A percentile compares a stretch with the other conserved stretches of the same genome.
Evolutionary conservation across 179 eudicot genomes (phyloP).

Genomic region (Amaranthus tricolor): DNA sequence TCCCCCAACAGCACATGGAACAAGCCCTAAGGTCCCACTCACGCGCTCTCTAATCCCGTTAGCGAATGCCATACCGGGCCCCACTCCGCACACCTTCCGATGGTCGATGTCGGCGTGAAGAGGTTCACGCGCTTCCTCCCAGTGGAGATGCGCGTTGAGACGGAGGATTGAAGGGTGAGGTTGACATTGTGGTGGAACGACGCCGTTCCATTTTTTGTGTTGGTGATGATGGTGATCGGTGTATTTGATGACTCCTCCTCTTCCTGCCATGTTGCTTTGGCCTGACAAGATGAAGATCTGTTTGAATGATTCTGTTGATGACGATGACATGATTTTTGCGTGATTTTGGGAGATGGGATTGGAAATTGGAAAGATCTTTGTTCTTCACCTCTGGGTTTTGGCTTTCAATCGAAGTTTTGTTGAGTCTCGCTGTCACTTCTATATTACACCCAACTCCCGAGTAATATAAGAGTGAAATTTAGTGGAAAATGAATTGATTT

Average conservation of each 20-base stretch:
- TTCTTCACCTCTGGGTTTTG: too few relatives aligned
- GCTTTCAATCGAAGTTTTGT: too few relatives aligned
- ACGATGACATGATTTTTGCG: slow-evolving; percentile 1
- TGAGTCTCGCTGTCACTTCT: too few relatives aligned
- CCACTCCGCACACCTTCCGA: slow-evolving; percentile 71
- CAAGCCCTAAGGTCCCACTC: slow-evolving; percentile 44
- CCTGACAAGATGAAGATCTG: slow-evolving; percentile 84
- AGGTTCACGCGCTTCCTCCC: slow-evolving; percentile 73
- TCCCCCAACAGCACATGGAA: slow-evolving; percentile 91
- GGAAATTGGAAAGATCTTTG: too few relatives aligned
- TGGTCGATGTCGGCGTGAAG: slow-evolving; percentile 79
- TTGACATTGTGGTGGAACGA: slow-evolving; percentile 59
- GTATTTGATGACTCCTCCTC: slow-evolving; percentile 57
- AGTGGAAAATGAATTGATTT: too few relatives aligned
- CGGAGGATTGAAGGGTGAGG: slow-evolving; percentile 66
- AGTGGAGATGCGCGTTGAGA: slow-evolving; percentile 45
- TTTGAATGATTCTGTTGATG: slow-evolving; percentile 13
- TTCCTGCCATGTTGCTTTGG: slow-evolving; percentile 97
- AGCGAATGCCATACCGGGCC: slow-evolving; percentile 89
- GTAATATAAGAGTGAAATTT: too few relatives aligned
- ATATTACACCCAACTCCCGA: too few relatives aligned
- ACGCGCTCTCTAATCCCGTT: slow-evolving; percentile 43
- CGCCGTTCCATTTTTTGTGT: slow-evolving; percentile 53
- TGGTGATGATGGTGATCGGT: slow-evolving; percentile 29
- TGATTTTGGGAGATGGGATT: too few relatives aligned